Percentiles rank a stretch among this genome's conserved stretches.
These are phyloP conservation scores for Puccinia triticina DNA, from an alignment of 1,284 basidiomycete species.

Conservation along the genomic window DNA sequence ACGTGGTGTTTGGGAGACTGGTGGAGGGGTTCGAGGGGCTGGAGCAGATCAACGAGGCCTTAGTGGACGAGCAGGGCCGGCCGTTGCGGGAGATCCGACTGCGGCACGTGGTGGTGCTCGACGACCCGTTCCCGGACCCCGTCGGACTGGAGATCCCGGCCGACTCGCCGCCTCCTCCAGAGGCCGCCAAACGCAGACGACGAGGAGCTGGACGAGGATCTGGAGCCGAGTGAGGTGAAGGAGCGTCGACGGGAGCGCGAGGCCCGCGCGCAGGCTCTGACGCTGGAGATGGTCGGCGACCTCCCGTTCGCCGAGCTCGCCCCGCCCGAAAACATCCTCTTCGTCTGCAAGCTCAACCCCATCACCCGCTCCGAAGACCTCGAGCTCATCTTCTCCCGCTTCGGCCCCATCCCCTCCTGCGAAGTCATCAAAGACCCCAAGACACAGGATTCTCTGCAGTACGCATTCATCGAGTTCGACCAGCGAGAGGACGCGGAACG, in stretches of 20 bases:
- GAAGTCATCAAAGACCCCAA: slow-evolving; percentile 95
- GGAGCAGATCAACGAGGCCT: slow-evolving; percentile 89
- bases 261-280: slow-evolving; percentile 87
- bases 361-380: slow-evolving; percentile 94
- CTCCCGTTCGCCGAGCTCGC: slow-evolving; percentile 95
- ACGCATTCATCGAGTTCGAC: slow-evolving; percentile 98
- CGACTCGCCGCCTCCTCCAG: slow-evolving; percentile 69
- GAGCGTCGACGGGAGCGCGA: slow-evolving; percentile 76
- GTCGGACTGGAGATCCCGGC: slow-evolving; percentile 72
- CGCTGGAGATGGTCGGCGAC: slow-evolving; percentile 98
- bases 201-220: slow-evolving; percentile 69
- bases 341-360: slow-evolving; percentile 66
- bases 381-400: slow-evolving; percentile 94
- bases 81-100: slow-evolving; percentile 93
- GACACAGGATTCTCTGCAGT: slow-evolving; percentile 93
- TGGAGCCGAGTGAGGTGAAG: slow-evolving; percentile 74
- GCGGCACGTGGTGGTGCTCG: slow-evolving; percentile 86
- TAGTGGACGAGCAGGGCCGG: slow-evolving; percentile 80
- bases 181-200: too few relatives aligned
- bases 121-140: slow-evolving; percentile 94
- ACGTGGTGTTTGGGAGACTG: slow-evolving; percentile 91
- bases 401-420: slow-evolving; percentile 92
- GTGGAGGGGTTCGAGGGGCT: slow-evolving; percentile 91
- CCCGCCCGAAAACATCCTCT: slow-evolving; percentile 92
- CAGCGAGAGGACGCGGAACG: slow-evolving; percentile 87